Evolutionary conservation across 805 yeast genomes (phyloP).

Genomic region (Pichia phayaonensis): DNA sequence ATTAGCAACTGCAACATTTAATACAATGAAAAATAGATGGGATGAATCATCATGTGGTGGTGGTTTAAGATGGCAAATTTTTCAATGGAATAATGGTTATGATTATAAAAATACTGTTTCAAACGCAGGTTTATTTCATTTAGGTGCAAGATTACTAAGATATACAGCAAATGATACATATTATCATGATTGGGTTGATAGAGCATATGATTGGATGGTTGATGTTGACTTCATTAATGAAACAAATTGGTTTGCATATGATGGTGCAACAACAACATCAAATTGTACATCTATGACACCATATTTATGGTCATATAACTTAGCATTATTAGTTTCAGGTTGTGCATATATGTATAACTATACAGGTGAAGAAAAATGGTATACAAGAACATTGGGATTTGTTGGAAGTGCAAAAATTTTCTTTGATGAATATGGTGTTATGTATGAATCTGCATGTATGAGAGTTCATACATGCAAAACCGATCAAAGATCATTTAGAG

Average conservation of each 20-base stretch:
- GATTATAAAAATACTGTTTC: conserved; percentile 87
- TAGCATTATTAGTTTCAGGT: conserved; percentile 72
- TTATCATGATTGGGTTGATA: conserved; percentile 68
- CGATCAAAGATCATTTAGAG: conserved; percentile 91
- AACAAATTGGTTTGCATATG: conserved; percentile 45
- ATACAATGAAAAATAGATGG: conserved; percentile 89
- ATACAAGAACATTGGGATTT: conserved; percentile 46
- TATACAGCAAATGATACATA: conserved; percentile 62
- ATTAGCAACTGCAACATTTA: conserved; percentile 82
- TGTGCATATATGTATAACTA: conserved; percentile 72
- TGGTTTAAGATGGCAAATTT: conserved; percentile 95
- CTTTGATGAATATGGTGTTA: conserved; percentile 34
- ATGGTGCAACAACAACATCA: conserved; percentile 52
- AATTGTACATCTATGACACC: conserved; percentile 57
- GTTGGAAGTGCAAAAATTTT: conserved; percentile 54
- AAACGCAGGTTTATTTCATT: conserved; percentile 83
- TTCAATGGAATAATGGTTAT: conserved; percentile 89
- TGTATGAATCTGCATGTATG: conserved; percentile 86
- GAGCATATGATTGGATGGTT: conserved; percentile 74
- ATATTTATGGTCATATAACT: conserved; percentile 82
- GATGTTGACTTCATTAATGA: conserved; percentile 41
- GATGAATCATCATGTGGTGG: conserved; percentile 68
- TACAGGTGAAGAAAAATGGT: conserved; percentile 65
- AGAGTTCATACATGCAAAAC: conserved; percentile 54
- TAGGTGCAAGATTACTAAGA: conserved; percentile 81